Evolutionary conservation across 2,329 filamentous ascomycete genomes (phyloP), one percentile per base, ranked within the genome.

Genomic region (Xylariaceae sp.): DNA sequence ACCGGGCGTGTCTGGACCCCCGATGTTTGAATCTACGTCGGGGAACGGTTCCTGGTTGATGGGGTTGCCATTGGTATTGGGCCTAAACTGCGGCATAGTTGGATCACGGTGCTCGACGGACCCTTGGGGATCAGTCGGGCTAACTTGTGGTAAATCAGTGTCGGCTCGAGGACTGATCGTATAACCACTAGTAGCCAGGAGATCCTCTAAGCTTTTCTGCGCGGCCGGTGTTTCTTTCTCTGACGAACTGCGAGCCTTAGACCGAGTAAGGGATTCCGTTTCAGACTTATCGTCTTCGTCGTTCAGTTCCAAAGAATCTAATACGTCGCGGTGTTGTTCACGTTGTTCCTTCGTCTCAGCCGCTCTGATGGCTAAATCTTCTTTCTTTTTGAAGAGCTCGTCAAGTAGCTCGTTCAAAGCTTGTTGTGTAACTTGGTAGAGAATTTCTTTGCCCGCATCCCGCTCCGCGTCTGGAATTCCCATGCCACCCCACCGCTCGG

Each of bases 401-500:
- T 97, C 90, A 0, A 99, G 81, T 2, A 97, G 76, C 70, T 97
- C 91, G 64, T 97, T 97, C 73, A 96, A 90, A 0, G 90, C 88
- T 69, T 96, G 88, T 69, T 97, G 91, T 0, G 90, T 91, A 31
- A 95, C 85, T 67, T 96, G 89, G 64, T 96, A 97, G 1, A 97
- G 75, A 4, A 97, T 88, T 66, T 97, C 90, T 60, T 88, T 90
- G 36, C 90, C 90, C 6, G 90, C 85, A 67, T 96, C 91, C 53
- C 81, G 81, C 68, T 96, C 91, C 1, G 87, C 86, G 59, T 89
- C 84, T 1, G 89, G 88, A 14, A 95, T 85, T 47, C 90, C 88
- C 68, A 89, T 86, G 16, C 87, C 87, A 45, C 86, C 87, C 86
- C 86, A 90, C 51, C 87, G 79, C 67, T 92, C 87, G 12, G 87